Base-by-base conservation (phyloP, 1,284 basidiomycete genomes). In the Amylostereum chailletii region DNA sequence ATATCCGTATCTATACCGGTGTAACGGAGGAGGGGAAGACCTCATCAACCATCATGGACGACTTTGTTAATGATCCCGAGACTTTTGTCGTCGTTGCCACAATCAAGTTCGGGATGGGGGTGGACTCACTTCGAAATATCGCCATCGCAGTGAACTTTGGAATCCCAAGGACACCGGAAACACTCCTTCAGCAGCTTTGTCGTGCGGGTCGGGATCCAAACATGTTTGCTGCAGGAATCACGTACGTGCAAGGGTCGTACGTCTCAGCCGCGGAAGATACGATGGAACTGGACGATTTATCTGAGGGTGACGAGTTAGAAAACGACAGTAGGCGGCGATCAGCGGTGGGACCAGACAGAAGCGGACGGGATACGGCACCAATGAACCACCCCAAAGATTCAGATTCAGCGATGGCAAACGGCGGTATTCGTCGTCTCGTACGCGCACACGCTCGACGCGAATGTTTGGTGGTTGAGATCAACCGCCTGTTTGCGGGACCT, bases 101-200 rank as follows among this genome's bases (percentile, higher is more conserved):
- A 1, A 51, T 62, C 40, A 57, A 55, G 30, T 61, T 61, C 44
- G 55, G 57, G 1, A 56, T 60, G 51, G 60, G 58, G 1, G 57
- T 62, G 53, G 60, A 62, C 38, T 27, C n/a, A 40, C 30, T 61
- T 2, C 53, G 51, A 2, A 57, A 54, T 33, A 56, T 61, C 26
- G 52, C 38, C 4, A 39, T 58, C 34, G 52, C 57, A 3, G 53
- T 59, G n/a, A 61, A 58, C 45, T 49, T 62, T 4, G 58, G 59
- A 1, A 10, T 60, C 0, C 57, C 59, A 1, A 49, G 53, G 4
- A 50, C 56, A 1, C 33, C 55, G 11, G 51, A 60, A 19, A 51
- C 48, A 5, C 50, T 55, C 3, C 26, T 56, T 4, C 61, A 60
- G 45, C 59, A 61, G 43, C 55, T 57, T 44, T 55, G 60, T 3